Evolutionary conservation across 1,284 basidiomycete species (phyloP), one percentile per base, ranked within the genome.

Genomic region (Malassezia restricta): DNA sequence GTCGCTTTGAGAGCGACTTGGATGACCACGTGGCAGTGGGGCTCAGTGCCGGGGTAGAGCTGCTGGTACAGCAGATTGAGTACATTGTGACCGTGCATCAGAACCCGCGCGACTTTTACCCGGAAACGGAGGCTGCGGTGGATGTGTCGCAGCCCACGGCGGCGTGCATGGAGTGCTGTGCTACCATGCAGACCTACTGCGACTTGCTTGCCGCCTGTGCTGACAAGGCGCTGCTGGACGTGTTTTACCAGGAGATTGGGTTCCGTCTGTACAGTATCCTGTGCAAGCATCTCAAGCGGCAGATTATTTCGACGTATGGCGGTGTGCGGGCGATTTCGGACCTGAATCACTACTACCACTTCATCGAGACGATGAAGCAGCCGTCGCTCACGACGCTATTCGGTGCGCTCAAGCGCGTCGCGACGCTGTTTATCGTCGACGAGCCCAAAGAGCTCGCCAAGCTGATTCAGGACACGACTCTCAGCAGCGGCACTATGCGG

Each of bases 301-400:
- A 94, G 70, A 94, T 94, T 65, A 92, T 98, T 59, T 94, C 87
- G 0, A 79, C 94, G 24, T 82, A 79, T 49, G 94, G 94, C 14
- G 91, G 90, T 0, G 94, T 95, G 74, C 87, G 91, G 64, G 83
- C 96, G 53, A 96, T 98, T 52, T 85, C 90, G 1, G 94, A 99
- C 74, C 76, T 98, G 57, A 96, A 96, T 73, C 81, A 85, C 1
- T 95, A 96, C 74, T 82, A 94, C 71, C 74, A 81, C 0, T 98
- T 96, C 74, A 83, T 96, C 45, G 76, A 83, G 0, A 40, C 57
- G 4, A 54, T 63, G 28, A 42, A 49, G 3, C 57, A 60, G 84
- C 84, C 11, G 77, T 81, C 79, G 77, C 83, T 96, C 17, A 83
- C 83, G 0, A 78, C 83, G 0, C 88, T 94, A 60, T 96, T 96